Base-by-base conservation (phyloP, 176 grass and related monocot species). In the Oryza longistaminata region DNA sequence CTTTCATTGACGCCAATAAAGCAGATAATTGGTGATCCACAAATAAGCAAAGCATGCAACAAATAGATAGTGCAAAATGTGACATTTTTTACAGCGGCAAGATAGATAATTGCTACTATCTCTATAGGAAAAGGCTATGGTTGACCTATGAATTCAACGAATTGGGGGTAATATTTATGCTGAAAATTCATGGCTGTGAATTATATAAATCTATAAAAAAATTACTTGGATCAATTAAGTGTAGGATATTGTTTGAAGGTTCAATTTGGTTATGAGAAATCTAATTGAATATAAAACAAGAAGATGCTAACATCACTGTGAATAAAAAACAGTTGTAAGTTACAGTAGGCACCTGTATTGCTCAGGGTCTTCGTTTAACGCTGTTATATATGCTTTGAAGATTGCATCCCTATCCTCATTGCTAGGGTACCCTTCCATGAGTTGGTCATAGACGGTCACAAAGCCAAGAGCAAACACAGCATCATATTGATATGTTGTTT, bases 361-460 rank as follows among this genome's bases (percentile, higher is more conserved):
- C 19, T 89, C 82, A 79, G 91, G 93, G 75, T 92, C 88, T 83
- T 99, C 97, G n/a, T 94, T 99, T 68, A 99, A 86, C 12, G 97
- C 90, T 75, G 78, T 71, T 66, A 99, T 87, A 86, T 99, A 99
- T 79, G 92, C 45, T 70, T 68, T 89, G 73, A 99, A 99, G 50
- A 99, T 99, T 64, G 81, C 53, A 53, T 99, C 97, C 73, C 53
- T 86, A 68, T 96, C 92, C 60, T 99, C 88, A 11, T 74, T 84
- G 71, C 88, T 92, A n/a, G 97, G 88, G 75, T 99, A 96, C 12
- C 97, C 93, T 79, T 99, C 93, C 97, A 99, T 96, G 21, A 99
- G 93, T 82, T 96, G 91, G 25, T 99, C 97, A 73, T 92, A 99
- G 15, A 96, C 88, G 2, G 93, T 99, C 29, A 99, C 93, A 79